A percentile compares a stretch with the other conserved stretches of the same genome.
These are phyloP conservation scores for Cochliopodium minus DNA, from an alignment of 208 protist genomes.

Conservation along the genomic window DNA sequence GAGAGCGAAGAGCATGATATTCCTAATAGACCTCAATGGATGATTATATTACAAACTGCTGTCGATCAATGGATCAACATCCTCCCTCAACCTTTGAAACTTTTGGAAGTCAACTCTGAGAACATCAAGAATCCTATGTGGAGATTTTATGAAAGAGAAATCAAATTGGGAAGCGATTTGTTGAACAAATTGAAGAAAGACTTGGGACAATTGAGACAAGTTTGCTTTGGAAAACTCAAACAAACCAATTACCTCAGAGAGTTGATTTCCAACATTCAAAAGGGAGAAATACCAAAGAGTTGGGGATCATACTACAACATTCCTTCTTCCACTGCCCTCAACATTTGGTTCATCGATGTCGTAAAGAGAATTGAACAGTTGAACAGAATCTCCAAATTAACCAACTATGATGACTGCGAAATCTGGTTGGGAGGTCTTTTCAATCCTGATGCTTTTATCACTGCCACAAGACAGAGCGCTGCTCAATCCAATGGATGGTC, in stretches of 20 bases:
- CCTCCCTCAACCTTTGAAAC: not conserved
- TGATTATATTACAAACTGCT: not conserved
- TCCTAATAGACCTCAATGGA: constrained; percentile 10
- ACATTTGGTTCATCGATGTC: constrained; percentile 49
- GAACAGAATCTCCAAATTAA: constrained; percentile 22
- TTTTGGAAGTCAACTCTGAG: not conserved
- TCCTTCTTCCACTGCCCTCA: constrained; percentile 37
- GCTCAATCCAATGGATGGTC: constrained; percentile 54
- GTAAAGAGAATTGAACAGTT: constrained; percentile 32
- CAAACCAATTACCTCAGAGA: constrained; percentile 57
- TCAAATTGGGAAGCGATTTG: constrained; percentile 34
- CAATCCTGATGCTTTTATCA: constrained; percentile 79
- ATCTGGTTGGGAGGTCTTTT: constrained; percentile 81
- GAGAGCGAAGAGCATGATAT: constrained; percentile 3
- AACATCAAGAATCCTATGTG: constrained; percentile 45
- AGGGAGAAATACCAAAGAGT: constrained; percentile 48
- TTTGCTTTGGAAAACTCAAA: constrained; percentile 47
- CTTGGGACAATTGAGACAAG: constrained; percentile 39
- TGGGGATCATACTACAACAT: constrained; percentile 57
- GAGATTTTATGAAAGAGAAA: constrained; percentile 67
- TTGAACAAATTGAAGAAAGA: constrained; percentile 48
- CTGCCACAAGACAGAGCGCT: constrained; percentile 81
- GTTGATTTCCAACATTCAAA: constrained; percentile 55
- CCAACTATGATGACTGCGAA: constrained; percentile 13
- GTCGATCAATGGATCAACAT: not conserved